A percentile compares a stretch with the other conserved stretches of the same genome.
Evolutionary conservation across 805 yeast genomes (phyloP).

Genomic region (Candida chauliodis): DNA sequence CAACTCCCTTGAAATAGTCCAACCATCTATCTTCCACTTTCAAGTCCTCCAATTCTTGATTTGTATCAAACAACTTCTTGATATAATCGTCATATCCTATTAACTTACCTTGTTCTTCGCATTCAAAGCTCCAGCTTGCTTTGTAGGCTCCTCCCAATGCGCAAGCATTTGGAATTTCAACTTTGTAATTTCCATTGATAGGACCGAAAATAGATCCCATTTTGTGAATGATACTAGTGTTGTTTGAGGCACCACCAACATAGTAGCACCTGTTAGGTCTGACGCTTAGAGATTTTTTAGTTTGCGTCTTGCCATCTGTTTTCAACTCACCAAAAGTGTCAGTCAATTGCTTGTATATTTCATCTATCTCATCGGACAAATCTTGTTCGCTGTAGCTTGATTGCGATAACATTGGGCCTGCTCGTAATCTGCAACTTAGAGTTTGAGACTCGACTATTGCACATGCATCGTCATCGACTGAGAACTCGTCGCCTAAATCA

Average conservation of each 20-base stretch:
- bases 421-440: slow-evolving; percentile 73
- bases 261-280: slow-evolving; percentile 69
- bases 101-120: slow-evolving; percentile 31
- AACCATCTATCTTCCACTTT: slow-evolving; percentile 44
- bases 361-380: slow-evolving; percentile 10
- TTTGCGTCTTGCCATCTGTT: slow-evolving; percentile 51
- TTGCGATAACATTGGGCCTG: slow-evolving; percentile 67
- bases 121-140: slow-evolving; percentile 65
- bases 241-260: slow-evolving; percentile 87
- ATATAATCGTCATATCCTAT: slow-evolving; percentile 43
- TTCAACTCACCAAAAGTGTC: slow-evolving; percentile 38
- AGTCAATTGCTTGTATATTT: slow-evolving; percentile 24
- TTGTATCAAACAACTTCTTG: slow-evolving; percentile 42
- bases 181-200: slow-evolving; percentile 58
- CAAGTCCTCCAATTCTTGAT: slow-evolving; percentile 42
- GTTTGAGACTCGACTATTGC: slow-evolving; percentile 87
- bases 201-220: slow-evolving; percentile 73
- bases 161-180: slow-evolving; percentile 84
- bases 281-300: slow-evolving; percentile 39
- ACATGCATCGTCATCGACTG: slow-evolving; percentile 60
- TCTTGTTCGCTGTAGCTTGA: slow-evolving; percentile 11
- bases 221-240: slow-evolving; percentile 60
- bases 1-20: slow-evolving; percentile 50
- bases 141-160: slow-evolving; percentile 89
- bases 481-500: slow-evolving; percentile 31